Evolutionary conservation across 2,329 filamentous ascomycete species (phyloP), one percentile per base, ranked within the genome.

Genomic region (Botrytis porri): DNA sequence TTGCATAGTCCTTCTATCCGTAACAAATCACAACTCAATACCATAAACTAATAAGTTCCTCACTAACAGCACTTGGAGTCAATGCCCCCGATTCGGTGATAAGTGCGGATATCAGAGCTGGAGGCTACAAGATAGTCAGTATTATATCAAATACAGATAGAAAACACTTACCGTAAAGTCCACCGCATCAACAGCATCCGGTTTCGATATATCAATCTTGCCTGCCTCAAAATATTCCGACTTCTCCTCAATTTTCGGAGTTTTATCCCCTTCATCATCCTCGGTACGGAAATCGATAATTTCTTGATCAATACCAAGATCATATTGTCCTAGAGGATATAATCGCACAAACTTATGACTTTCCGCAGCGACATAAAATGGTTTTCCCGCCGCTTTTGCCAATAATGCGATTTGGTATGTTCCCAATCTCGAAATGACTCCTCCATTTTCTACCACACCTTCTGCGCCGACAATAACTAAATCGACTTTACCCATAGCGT

Each of bases 321-420:
- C 93, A 74, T 91, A 89, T 82, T 97, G 94, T 75, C 91, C 90
- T 35, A 96, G 84, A 1, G 95, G 93, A 79, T 95, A 96, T 72
- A 96, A 87, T 78, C 94, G 88, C 63, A 97, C 94, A 80, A 99
- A 98, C 84, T 99, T 99, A 85, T 99, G 96, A 79, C 93, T 97
- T 84, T 99, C 96, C 1, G 92, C 92, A 8, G 96, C 94, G 29
- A 97, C 94, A 80, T 97, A 97, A 78, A 98, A 93, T 0, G 92
- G 92, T 57, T 90, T 89, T 62, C 85, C 85, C 41, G 83, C 81
- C 22, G 88, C 88, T 78, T 91, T 90, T 8, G 95, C 94, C 70
- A 98, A 84, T 77, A 94, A 85, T 2, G 93, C 95, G 77, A 98
- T 91, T 84, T 97, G 94, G 78, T 93, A 95, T 3, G 88, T 90